Conservation (phyloP, 371 early-diverging fungal genomes). For the Gilbertella persicaria region DNA sequence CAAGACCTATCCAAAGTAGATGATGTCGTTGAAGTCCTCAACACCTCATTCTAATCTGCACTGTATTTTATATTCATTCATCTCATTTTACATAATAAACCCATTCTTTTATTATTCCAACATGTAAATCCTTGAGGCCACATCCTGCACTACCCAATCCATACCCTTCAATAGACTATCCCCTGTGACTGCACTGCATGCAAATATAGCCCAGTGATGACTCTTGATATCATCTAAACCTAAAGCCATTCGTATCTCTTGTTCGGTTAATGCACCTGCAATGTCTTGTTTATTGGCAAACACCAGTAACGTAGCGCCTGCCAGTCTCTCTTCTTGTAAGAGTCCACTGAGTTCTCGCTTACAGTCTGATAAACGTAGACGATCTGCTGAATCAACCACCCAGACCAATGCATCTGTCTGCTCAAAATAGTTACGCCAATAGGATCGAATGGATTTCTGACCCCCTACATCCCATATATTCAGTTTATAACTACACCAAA, state of each 20-base stretch:
- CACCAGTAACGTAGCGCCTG: conserved; percentile 91
- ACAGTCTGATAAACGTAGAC: conserved; percentile 82
- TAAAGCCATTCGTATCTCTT: conserved; percentile 75
- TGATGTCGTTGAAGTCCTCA: conserved; percentile 23
- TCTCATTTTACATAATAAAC: neutral
- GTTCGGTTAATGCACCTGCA: conserved; percentile 72
- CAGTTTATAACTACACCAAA: conserved; percentile 27
- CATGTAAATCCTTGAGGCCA: conserved; percentile 84
- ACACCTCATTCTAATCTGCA: conserved; percentile 10
- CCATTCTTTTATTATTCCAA: conserved; percentile 42
- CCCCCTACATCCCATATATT: conserved; percentile 96
- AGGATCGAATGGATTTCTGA: conserved; percentile 94
- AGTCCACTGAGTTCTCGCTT: conserved; percentile 74
- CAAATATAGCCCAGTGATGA: conserved; percentile 91
- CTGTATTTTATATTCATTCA: neutral
- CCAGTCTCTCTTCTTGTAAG: conserved; percentile 87
- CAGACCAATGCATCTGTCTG: conserved; percentile 98
- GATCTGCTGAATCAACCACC: conserved; percentile 97
- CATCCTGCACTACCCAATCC: conserved; percentile 93
- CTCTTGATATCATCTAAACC: conserved; percentile 74
- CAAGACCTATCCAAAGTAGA: conserved; percentile 44
- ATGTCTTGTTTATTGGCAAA: conserved; percentile 98
- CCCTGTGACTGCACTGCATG: conserved; percentile 92
- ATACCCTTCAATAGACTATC: conserved; percentile 84
- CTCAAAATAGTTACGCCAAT: conserved; percentile 99